Conservation (phyloP, 139 green algal genomes). For the Ettlia oleoabundans region DNA sequence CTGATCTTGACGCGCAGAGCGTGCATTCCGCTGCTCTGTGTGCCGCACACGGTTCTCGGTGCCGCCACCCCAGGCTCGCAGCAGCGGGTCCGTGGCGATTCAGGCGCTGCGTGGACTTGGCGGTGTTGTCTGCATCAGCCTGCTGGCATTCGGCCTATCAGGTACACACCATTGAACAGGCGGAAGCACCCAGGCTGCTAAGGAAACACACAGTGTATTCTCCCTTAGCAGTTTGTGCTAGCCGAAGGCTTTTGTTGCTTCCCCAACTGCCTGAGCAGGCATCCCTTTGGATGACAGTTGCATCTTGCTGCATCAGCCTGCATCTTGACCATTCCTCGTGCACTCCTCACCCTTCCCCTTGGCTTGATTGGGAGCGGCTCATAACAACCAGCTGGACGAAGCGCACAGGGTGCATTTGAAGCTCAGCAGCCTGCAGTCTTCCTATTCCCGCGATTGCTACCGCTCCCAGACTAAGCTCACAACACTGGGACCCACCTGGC, state of each 20-base stretch:
- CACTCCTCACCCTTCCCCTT: too few species aligned
- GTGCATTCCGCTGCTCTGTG: constrained; percentile 45
- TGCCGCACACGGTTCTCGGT: constrained; percentile 47
- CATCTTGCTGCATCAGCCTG: too few species aligned
- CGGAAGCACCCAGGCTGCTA: too few species aligned
- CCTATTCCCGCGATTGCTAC: background rate
- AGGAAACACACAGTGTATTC: too few species aligned
- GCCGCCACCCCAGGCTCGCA: constrained; percentile 18
- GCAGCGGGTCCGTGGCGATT: background rate
- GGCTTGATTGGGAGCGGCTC: too few species aligned
- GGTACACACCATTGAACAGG: background rate
- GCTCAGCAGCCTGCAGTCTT: too few species aligned
- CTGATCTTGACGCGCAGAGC: constrained; percentile 22
- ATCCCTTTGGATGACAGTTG: too few species aligned
- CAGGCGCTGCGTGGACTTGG: constrained; percentile 6
- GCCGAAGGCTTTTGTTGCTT: too few species aligned
- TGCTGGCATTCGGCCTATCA: constrained; percentile 39
- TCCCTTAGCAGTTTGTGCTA: background rate
- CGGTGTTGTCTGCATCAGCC: constrained; percentile 8
- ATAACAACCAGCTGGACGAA: too few species aligned
- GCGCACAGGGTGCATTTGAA: too few species aligned
- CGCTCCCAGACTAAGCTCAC: background rate
- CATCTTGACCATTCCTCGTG: too few species aligned
- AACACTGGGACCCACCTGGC: background rate
- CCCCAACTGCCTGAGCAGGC: too few species aligned